Evolutionary conservation across 352 stramenopile species (phyloP).

Genomic region (Peronospora belbahrii): DNA sequence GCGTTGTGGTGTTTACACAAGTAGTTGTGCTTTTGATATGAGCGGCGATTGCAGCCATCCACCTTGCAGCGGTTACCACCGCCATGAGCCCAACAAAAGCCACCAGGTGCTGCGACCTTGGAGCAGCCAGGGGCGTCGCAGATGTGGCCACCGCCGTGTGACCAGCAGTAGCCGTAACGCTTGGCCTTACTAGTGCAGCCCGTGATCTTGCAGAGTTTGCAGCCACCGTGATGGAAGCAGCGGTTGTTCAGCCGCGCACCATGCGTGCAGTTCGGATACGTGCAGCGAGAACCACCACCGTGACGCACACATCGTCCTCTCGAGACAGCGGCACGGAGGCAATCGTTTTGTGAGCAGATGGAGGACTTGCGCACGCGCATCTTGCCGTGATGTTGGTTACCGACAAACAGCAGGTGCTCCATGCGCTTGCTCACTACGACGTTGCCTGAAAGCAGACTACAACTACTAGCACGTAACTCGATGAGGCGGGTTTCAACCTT

Average conservation of each 20-base stretch:
- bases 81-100: slow-evolving; percentile 65
- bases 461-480: too few species aligned
- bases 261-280: slow-evolving; percentile 52
- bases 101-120: slow-evolving; percentile 58
- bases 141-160: slow-evolving; percentile 53
- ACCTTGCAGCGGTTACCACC: slow-evolving; percentile 64
- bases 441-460: too few species aligned
- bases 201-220: slow-evolving; percentile 52
- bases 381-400: slow-evolving; percentile 25
- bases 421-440: slow-evolving; percentile 51
- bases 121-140: slow-evolving; percentile 42
- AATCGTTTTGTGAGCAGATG: neutral
- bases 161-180: slow-evolving; percentile 68
- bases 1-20: slow-evolving; percentile 59
- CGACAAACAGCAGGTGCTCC: slow-evolving; percentile 30
- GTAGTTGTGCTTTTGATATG: slow-evolving; percentile 63
- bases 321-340: slow-evolving; percentile 36
- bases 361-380: neutral
- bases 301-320: slow-evolving; percentile 48
- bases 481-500: slow-evolving; percentile 24
- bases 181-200: slow-evolving; percentile 64
- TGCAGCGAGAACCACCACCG: slow-evolving; percentile 46
- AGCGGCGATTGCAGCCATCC: slow-evolving; percentile 59
- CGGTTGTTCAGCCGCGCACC: slow-evolving; percentile 52
- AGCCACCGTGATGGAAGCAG: slow-evolving; percentile 61